Conservation (phyloP, 768 basidiomycete genomes). For the Tricholoma matsutake region DNA sequence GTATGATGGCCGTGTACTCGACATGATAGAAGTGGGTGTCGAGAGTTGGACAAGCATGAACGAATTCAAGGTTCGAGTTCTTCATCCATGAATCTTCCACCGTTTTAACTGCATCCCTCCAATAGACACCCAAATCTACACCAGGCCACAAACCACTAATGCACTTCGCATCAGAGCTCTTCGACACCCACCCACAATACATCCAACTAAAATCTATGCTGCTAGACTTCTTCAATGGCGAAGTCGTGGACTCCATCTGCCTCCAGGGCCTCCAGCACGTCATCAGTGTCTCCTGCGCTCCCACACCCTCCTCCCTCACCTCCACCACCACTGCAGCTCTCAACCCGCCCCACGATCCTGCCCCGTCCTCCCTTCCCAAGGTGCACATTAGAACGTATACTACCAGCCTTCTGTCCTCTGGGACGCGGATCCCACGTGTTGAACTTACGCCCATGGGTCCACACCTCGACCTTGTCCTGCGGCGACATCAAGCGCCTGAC, state of each 20-base stretch:
- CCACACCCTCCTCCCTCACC: constrained; percentile 55
- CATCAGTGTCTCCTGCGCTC: constrained; percentile 75
- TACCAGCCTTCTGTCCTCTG: constrained; percentile 67
- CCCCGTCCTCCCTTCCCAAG: constrained; percentile 55
- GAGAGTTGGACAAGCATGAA: constrained; percentile 77
- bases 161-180: constrained; percentile 94
- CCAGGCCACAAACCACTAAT: constrained; percentile 89
- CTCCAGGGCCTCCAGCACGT: constrained; percentile 85
- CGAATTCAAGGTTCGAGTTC: constrained; percentile 70
- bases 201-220: constrained; percentile 90
- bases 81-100: background rate
- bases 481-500: constrained; percentile 74
- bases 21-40: constrained; percentile 94
- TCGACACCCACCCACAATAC: constrained; percentile 92
- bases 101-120: background rate
- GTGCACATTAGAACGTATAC: constrained; percentile 91
- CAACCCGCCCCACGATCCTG: constrained; percentile 36
- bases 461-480: constrained; percentile 75
- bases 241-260: constrained; percentile 79
- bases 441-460: constrained; percentile 91
- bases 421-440: constrained; percentile 75
- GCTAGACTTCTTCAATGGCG: constrained; percentile 87
- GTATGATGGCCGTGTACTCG: constrained; percentile 82
- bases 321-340: constrained; percentile 32
- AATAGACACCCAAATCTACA: constrained; percentile 84